Evolutionary conservation across 352 stramenopile species (phyloP).

Genomic region (Phytophthora macrochlamydospora): DNA sequence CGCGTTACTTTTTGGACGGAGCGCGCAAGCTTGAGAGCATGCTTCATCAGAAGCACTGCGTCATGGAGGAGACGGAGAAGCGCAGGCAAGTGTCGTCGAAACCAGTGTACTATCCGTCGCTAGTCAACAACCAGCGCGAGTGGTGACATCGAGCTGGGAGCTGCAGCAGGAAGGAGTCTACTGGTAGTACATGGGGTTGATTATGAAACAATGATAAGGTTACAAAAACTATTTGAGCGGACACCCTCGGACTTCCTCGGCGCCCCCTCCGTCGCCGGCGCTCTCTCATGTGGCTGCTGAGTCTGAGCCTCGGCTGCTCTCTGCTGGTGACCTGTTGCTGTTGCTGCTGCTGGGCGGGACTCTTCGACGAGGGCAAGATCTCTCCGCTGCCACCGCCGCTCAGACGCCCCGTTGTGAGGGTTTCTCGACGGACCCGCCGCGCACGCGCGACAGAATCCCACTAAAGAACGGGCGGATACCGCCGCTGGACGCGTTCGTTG

Average conservation of each 20-base stretch:
- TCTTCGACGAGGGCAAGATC: constrained; percentile 41
- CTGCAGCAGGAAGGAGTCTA: constrained; percentile 17
- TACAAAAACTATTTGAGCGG: constrained; percentile 24
- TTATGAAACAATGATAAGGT: constrained; percentile 33
- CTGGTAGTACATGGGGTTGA: not conserved
- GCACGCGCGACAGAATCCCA: constrained; percentile 45
- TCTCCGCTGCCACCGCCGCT: constrained; percentile 34
- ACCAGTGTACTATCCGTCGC: not conserved
- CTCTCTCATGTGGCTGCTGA: constrained; percentile 31
- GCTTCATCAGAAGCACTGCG: constrained; percentile 57
- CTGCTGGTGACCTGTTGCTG: constrained; percentile 36
- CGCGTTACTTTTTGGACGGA: constrained; percentile 73
- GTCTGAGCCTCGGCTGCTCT: constrained; percentile 34
- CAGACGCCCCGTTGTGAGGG: constrained; percentile 32
- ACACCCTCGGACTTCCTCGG: constrained; percentile 9
- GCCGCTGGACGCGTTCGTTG: not conserved
- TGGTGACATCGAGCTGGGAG: constrained; percentile 4
- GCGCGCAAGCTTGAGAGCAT: constrained; percentile 67
- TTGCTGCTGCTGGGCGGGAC: constrained; percentile 41
- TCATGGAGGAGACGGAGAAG: constrained; percentile 28
- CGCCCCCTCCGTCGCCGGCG: not conserved
- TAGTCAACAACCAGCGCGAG: constrained; percentile 29
- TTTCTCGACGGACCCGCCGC: constrained; percentile 43
- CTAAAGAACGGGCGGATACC: constrained; percentile 46
- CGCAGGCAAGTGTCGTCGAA: constrained; percentile 2